Evolutionary conservation across 176 grass and related monocot genomes (phyloP).

Genomic region (Aegilops speltoides): DNA sequence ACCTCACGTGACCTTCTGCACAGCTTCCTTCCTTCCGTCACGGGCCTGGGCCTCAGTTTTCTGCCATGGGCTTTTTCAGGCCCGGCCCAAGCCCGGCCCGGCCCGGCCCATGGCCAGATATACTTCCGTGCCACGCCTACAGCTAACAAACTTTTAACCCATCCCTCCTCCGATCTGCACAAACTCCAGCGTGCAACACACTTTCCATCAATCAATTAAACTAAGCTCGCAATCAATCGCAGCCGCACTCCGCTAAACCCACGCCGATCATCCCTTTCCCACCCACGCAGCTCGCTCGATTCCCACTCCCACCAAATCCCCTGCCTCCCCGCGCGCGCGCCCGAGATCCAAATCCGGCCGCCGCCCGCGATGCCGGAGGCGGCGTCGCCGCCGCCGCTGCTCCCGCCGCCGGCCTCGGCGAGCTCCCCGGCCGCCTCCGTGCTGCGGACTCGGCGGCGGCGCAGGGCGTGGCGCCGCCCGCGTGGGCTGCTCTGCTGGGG

Average conservation of each 20-base stretch:
- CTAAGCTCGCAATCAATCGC: constrained; percentile 21
- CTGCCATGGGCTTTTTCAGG: no score
- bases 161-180: constrained; percentile 18
- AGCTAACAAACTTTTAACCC: neutral
- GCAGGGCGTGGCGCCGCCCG: constrained; percentile 55
- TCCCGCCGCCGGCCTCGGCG: constrained; percentile 13
- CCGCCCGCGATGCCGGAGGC: constrained; percentile 12
- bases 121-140: constrained; percentile 18
- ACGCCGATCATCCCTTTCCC: neutral
- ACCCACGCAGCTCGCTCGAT: neutral
- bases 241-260: constrained; percentile 15
- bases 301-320: constrained; percentile 1
- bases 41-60: no score
- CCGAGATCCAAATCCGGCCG: constrained; percentile 28
- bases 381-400: neutral
- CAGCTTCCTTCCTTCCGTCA: constrained; percentile 23
- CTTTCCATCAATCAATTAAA: constrained; percentile 12
- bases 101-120: no score
- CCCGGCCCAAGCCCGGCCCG: no score
- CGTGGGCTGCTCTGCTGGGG: constrained; percentile 59
- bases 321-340: neutral
- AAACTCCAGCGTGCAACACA: neutral
- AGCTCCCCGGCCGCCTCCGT: constrained; percentile 20
- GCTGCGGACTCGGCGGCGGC: constrained; percentile 32
- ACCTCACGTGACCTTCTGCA: neutral